Base-by-base conservation (phyloP, 164 flowering plant species). In the Buxus sempervirens region DNA sequence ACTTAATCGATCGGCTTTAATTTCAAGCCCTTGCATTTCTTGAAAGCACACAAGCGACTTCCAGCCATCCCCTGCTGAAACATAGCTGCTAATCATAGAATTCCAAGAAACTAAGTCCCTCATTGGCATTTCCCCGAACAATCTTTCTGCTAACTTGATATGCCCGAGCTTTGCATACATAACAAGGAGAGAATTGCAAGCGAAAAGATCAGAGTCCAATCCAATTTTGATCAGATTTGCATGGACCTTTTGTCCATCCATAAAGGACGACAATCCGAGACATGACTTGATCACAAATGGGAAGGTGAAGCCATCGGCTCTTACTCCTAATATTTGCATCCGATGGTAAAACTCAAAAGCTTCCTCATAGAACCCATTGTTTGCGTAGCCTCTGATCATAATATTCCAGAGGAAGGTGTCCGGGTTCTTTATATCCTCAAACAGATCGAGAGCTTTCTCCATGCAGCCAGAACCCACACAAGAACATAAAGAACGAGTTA, bases 61-160 rank as follows among this genome's bases (percentile, higher is more conserved):
- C 75, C 63, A 65, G 24, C 86, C 85, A 72, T 85, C 83, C 25
- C 84, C 88, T 70, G 41, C 76, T 0, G 66, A 77, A 64, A 71
- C 77, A 79, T 79, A 85, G 64, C 85, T 93, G 72, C 75, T 67
- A 64, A 89, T 77, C 83, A 91, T 82, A 6, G 93, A 86, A 68
- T 89, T 87, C 97, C 97, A 91, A 21, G 93, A 84, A 68, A 85
- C 88, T 68, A 80, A 60, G 68, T 89, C 90, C 70, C 75, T 82
- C 4, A 59, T 42, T 12, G 71, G 73, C 91, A 91, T 91, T 72
- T 82, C 82, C 1, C 62, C 70, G 66, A 91, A 91, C 70, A 87
- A 72, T 32, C 63, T 79, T 76, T 82, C 82, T 0, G 89, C 85
- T 68, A 9, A 62, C 54, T 76, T 84, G 20, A 79, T 59, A 32